Conservation (phyloP, 1,284 basidiomycete genomes). For the Veloporphyrellus conicus region DNA sequence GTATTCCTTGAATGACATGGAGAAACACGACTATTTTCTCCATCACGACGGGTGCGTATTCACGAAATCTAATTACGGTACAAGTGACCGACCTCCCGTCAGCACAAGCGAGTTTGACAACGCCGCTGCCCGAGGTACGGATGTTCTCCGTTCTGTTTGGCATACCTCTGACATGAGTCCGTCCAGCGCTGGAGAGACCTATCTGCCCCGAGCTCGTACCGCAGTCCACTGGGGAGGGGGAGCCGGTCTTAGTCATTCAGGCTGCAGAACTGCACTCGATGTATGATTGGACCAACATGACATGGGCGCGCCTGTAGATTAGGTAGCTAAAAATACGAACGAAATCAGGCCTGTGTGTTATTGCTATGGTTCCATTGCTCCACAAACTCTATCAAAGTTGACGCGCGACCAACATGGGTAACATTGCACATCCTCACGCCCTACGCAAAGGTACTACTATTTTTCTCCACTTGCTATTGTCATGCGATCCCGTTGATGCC, state of each 20-base stretch:
- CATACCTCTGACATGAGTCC: slow-evolving; percentile 9
- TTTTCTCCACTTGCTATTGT: slow-evolving; percentile 26
- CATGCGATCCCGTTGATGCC: neutral
- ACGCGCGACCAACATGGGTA: slow-evolving; percentile 11
- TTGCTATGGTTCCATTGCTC: slow-evolving; percentile 3
- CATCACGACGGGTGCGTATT: slow-evolving; percentile 20
- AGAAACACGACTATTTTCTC: slow-evolving; percentile 27
- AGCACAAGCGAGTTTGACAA: slow-evolving; percentile 27
- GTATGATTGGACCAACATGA: slow-evolving; percentile 25
- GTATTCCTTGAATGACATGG: slow-evolving; percentile 20
- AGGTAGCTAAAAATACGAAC: slow-evolving; percentile 14
- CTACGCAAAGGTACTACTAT: slow-evolving; percentile 21
- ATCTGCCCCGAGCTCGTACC: slow-evolving; percentile 25
- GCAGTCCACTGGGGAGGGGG: neutral
- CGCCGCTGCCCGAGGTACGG: slow-evolving; percentile 21
- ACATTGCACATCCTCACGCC: neutral
- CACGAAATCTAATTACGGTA: neutral
- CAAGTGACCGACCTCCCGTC: slow-evolving; percentile 7
- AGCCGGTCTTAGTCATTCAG: slow-evolving; percentile 8
- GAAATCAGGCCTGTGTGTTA: slow-evolving; percentile 1
- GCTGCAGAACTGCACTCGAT: slow-evolving; percentile 8
- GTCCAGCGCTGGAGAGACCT: slow-evolving; percentile 18
- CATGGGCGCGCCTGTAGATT: slow-evolving; percentile 7
- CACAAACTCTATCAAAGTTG: neutral
- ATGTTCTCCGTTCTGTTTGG: neutral